Conservation (phyloP, 2,329 filamentous ascomycete species). For the Pseudogymnoascus sp. region DNA sequence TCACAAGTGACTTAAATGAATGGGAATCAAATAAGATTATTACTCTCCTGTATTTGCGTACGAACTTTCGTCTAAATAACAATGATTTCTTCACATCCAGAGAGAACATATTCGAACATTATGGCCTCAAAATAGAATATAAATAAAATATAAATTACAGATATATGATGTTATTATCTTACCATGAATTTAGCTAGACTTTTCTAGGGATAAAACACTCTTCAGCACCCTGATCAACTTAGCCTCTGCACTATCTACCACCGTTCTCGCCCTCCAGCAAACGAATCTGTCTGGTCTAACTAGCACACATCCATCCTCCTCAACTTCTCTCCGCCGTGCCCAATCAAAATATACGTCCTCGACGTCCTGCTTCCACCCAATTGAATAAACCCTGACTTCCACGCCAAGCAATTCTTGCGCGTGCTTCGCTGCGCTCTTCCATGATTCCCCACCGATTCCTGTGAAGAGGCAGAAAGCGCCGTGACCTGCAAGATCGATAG, state of each 20-base stretch:
- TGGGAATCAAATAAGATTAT: too few relatives aligned
- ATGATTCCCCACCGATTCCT: constrained; percentile 47
- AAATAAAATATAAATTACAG: not conserved
- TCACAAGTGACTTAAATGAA: too few relatives aligned
- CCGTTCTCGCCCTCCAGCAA: not conserved
- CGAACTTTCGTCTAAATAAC: too few relatives aligned
- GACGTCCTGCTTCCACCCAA: constrained; percentile 51
- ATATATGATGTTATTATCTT: not conserved
- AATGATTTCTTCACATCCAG: too few relatives aligned
- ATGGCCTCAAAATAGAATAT: too few relatives aligned
- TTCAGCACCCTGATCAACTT: not conserved
- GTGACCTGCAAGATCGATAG: constrained; percentile 52
- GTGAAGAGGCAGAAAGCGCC: constrained; percentile 43
- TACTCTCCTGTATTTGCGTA: too few relatives aligned
- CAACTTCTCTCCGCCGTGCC: constrained; percentile 43
- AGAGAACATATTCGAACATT: too few relatives aligned
- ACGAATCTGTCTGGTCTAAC: constrained; percentile 42
- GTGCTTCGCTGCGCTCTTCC: constrained; percentile 41
- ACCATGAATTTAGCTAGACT: not conserved
- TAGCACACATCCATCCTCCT: constrained; percentile 50
- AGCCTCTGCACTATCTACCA: not conserved
- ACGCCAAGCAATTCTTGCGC: constrained; percentile 36
- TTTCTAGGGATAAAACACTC: not conserved
- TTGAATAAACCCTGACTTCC: constrained; percentile 39
- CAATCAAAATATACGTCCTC: constrained; percentile 57